Conservation (phyloP, 2,329 filamentous ascomycete species). For the Fusarium equiseti region DNA sequence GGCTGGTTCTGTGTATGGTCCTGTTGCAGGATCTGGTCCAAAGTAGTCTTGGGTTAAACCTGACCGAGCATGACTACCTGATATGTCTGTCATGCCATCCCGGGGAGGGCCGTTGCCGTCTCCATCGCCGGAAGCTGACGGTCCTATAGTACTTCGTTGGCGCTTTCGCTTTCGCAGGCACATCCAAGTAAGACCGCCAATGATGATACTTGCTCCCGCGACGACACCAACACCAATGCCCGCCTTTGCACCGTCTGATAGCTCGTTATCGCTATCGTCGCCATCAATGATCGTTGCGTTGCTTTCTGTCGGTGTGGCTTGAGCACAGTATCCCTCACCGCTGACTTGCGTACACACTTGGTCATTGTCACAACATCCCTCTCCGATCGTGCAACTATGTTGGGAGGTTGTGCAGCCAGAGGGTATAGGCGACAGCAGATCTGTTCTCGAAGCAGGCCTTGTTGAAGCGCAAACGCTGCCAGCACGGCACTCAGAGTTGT, state of each 20-base stretch:
- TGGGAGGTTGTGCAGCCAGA: slow-evolving; percentile 61
- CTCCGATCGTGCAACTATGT: slow-evolving; percentile 58
- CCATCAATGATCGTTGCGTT: slow-evolving; percentile 49
- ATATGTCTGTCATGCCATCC: slow-evolving; percentile 53
- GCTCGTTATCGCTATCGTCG: slow-evolving; percentile 39
- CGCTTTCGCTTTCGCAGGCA: slow-evolving; percentile 57
- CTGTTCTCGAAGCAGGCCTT: slow-evolving; percentile 40
- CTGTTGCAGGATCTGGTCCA: slow-evolving; percentile 58
- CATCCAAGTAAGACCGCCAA: slow-evolving; percentile 61
- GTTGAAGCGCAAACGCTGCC: slow-evolving; percentile 53
- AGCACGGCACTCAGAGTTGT: slow-evolving; percentile 57
- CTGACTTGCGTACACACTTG: slow-evolving; percentile 57
- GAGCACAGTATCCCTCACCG: slow-evolving; percentile 56
- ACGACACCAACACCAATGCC: slow-evolving; percentile 68
- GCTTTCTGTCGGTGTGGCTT: slow-evolving; percentile 51
- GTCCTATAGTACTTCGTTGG: slow-evolving; percentile 33
- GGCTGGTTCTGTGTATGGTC: slow-evolving; percentile 60
- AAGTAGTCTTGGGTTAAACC: slow-evolving; percentile 58
- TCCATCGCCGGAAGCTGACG: slow-evolving; percentile 29
- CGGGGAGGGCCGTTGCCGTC: slow-evolving; percentile 35
- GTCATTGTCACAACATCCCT: slow-evolving; percentile 63
- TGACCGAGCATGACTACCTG: slow-evolving; percentile 45
- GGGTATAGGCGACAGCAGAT: slow-evolving; percentile 52
- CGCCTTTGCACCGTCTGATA: slow-evolving; percentile 65
- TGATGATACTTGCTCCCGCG: slow-evolving; percentile 56